Conservation (phyloP, 805 yeast species). For the Cephaloascus albidus region DNA sequence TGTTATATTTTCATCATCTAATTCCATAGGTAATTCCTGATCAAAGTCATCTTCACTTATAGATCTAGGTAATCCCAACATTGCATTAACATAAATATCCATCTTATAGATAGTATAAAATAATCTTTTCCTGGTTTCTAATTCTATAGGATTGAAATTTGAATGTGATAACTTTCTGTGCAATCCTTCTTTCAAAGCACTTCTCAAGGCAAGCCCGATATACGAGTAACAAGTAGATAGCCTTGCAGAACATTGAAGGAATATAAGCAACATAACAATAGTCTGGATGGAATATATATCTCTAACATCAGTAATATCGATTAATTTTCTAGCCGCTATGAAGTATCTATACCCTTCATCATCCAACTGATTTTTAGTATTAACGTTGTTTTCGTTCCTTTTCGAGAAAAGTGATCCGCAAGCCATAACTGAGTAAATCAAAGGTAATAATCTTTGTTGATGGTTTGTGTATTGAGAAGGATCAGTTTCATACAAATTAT, state of each 20-base stretch:
- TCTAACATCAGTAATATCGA: conserved; percentile 78
- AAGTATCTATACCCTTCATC: conserved; percentile 79
- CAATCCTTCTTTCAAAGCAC: conserved; percentile 74
- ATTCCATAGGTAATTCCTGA: conserved; percentile 76
- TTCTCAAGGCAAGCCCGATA: conserved; percentile 78
- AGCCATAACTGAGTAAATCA: conserved; percentile 81
- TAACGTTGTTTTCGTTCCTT: conserved; percentile 23
- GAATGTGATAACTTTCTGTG: conserved; percentile 61
- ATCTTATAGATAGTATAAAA: conserved; percentile 88
- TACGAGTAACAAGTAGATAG: conserved; percentile 82
- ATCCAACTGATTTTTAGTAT: conserved; percentile 31
- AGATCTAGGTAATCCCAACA: conserved; percentile 77
- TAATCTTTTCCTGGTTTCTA: conserved; percentile 74
- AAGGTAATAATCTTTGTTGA: conserved; percentile 68
- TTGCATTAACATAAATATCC: conserved; percentile 83
- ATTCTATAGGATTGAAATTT: conserved; percentile 65
- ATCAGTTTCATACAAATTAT: conserved; percentile 66
- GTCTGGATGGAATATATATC: conserved; percentile 81
- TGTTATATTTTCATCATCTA: conserved; percentile 83
- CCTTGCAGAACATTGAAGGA: conserved; percentile 82
- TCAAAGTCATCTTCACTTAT: conserved; percentile 74
- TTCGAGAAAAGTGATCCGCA: conserved; percentile 75
- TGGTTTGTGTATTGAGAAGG: conserved; percentile 64
- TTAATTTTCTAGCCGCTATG: conserved; percentile 67
- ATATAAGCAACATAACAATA: conserved; percentile 75